Evolutionary conservation across 179 eudicot genomes (phyloP).

Genomic region (Spinacia oleracea): DNA sequence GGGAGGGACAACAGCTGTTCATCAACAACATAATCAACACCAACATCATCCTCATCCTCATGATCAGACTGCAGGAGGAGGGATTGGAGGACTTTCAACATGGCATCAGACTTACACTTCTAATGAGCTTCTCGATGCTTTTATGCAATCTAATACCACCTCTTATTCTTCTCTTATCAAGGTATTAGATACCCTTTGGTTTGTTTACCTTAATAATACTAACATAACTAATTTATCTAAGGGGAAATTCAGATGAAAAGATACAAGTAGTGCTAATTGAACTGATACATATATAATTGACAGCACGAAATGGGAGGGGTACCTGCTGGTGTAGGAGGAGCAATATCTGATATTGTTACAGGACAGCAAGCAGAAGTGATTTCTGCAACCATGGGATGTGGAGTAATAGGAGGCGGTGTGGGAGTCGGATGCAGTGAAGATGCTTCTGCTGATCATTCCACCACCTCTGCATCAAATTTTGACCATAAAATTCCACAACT

Average conservation of each 20-base stretch:
- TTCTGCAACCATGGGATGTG: slow-evolving; percentile 6
- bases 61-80: slow-evolving; percentile 14
- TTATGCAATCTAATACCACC: slow-evolving; percentile 26
- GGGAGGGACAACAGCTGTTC: slow-evolving; percentile 6
- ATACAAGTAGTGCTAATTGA: not conserved
- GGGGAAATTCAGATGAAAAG: too few species aligned
- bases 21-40: not conserved
- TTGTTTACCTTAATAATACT: not conserved
- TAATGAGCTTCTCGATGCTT: slow-evolving; percentile 34
- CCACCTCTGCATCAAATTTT: slow-evolving; percentile 20
- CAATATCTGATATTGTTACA: slow-evolving; percentile 12
- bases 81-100: slow-evolving; percentile 8
- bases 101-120: slow-evolving; percentile 40
- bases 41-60: slow-evolving; percentile 13
- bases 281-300: not conserved
- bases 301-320: slow-evolving; percentile 24
- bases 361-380: slow-evolving; percentile 27
- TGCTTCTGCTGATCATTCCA: slow-evolving; percentile 24
- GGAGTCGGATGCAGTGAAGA: slow-evolving; percentile 29
- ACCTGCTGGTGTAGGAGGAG: slow-evolving; percentile 12
- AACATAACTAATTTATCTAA: too few species aligned
- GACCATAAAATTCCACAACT: slow-evolving; percentile 28
- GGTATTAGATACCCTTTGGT: slow-evolving; percentile 13
- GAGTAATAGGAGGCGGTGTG: slow-evolving; percentile 10
- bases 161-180: slow-evolving; percentile 32